phyloP scores from a whole-genome alignment of 148 eudicot species.

The Silene conica region DNA sequence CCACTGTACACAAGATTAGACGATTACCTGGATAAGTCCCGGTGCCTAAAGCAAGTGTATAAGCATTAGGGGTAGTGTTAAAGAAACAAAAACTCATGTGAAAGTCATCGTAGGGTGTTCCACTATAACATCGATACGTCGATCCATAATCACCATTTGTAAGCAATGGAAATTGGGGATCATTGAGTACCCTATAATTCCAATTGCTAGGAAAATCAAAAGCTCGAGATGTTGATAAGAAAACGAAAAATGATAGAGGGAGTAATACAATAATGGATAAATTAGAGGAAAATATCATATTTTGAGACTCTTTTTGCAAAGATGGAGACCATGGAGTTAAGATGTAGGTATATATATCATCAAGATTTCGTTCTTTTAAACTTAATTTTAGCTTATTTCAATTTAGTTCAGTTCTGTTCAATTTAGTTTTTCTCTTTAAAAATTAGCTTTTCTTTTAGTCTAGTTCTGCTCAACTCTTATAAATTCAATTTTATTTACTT shows the following conservation, averaged over 20 bases:
- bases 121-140: conserved; percentile 3
- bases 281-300: neutral
- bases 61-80: conserved; percentile 13
- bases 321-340: no score
- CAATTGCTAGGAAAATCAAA: neutral
- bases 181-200: neutral
- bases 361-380: no score
- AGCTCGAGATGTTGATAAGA: neutral
- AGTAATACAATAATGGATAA: neutral
- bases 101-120: conserved; percentile 3
- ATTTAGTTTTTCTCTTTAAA: no score
- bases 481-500: no score
- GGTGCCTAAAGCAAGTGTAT: conserved; percentile 8
- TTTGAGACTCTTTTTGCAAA: neutral
- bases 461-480: no score
- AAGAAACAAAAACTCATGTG: conserved; percentile 8
- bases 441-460: no score
- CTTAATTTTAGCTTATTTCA: no score
- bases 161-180: neutral
- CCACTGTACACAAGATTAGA: no score
- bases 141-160: conserved; percentile 7
- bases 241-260: neutral
- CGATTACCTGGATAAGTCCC: neutral
- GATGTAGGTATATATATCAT: neutral
- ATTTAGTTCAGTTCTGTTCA: no score